Conservation (phyloP, 2,329 filamentous ascomycete genomes). For the Fusarium sp. region DNA sequence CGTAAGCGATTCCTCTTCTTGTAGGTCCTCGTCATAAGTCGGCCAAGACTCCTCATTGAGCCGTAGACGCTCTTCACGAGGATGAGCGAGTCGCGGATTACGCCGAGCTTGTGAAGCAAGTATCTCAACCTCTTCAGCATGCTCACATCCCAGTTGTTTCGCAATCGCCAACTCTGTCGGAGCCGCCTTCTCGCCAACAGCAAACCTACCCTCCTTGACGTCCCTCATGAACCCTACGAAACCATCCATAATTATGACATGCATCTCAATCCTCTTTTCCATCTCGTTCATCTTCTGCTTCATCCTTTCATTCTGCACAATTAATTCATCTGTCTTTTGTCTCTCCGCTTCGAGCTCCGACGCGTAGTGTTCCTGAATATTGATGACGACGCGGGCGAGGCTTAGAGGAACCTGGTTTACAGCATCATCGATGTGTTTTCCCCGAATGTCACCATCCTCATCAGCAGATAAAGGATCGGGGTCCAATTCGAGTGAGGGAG, state of each 20-base stretch:
- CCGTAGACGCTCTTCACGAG: background rate
- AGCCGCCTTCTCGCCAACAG: background rate
- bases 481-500: background rate
- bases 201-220: constrained; percentile 21
- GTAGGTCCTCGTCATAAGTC: background rate
- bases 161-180: constrained; percentile 24
- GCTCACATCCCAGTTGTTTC: constrained; percentile 6
- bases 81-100: background rate
- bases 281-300: constrained; percentile 9
- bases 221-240: constrained; percentile 36
- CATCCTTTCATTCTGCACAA: constrained; percentile 6
- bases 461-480: background rate
- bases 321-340: constrained; percentile 4
- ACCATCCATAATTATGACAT: constrained; percentile 37
- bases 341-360: constrained; percentile 29
- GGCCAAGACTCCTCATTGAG: fast-evolving
- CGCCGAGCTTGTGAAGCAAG: background rate
- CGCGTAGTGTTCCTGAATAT: constrained; percentile 40
- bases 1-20: background rate
- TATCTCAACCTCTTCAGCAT: background rate
- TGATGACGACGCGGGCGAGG: constrained; percentile 27
- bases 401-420: constrained; percentile 13
- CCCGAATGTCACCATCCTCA: fast-evolving
- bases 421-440: background rate
- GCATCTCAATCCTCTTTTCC: constrained; percentile 31